These are phyloP conservation scores for Primulina tabacum DNA, from an alignment of 257 asterid genomes.

Conservation along the genomic window DNA sequence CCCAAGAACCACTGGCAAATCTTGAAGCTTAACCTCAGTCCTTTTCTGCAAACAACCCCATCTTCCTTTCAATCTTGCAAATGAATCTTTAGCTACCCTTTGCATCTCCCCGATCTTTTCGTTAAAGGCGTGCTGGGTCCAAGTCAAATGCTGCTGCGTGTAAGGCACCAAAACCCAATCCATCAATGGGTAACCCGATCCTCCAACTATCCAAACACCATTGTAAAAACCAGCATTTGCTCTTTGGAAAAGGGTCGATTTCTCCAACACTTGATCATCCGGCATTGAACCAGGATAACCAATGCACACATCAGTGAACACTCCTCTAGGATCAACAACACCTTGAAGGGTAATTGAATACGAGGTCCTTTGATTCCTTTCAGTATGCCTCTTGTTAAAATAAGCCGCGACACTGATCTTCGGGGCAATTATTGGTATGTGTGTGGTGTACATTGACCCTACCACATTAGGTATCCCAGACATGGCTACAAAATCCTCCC, in stretches of 20 bases:
- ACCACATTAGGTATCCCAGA: slow-evolving; percentile 45
- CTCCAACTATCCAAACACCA: slow-evolving; percentile 41
- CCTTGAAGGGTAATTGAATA: slow-evolving; percentile 45
- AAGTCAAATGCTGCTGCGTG: slow-evolving; percentile 43
- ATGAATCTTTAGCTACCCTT: slow-evolving; percentile 27
- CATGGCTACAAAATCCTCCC: slow-evolving; percentile 28
- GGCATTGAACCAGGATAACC: slow-evolving; percentile 54
- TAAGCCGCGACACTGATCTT: slow-evolving; percentile 36
- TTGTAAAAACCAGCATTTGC: slow-evolving; percentile 43
- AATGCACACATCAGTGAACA: slow-evolving; percentile 41
- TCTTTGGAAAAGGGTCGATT: slow-evolving; percentile 43
- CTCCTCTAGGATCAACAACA: slow-evolving; percentile 38
- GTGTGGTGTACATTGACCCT: slow-evolving; percentile 47
- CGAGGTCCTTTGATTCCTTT: slow-evolving; percentile 41
- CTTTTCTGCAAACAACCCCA: slow-evolving; percentile 47
- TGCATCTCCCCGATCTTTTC: slow-evolving; percentile 43
- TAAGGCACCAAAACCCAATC: slow-evolving; percentile 51
- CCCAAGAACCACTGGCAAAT: slow-evolving; percentile 44
- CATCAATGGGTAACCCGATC: slow-evolving; percentile 37
- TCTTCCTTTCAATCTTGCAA: slow-evolving; percentile 35
- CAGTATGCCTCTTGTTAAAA: slow-evolving; percentile 40
- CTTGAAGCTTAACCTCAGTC: slow-evolving; percentile 48
- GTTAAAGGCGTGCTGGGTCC: slow-evolving; percentile 48
- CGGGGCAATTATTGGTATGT: slow-evolving; percentile 39
- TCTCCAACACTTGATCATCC: slow-evolving; percentile 44